A percentile compares a stretch with the other conserved stretches of the same genome.
Conservation (phyloP, 208 protist species). For the Acanthamoeba castellanii region DNA sequence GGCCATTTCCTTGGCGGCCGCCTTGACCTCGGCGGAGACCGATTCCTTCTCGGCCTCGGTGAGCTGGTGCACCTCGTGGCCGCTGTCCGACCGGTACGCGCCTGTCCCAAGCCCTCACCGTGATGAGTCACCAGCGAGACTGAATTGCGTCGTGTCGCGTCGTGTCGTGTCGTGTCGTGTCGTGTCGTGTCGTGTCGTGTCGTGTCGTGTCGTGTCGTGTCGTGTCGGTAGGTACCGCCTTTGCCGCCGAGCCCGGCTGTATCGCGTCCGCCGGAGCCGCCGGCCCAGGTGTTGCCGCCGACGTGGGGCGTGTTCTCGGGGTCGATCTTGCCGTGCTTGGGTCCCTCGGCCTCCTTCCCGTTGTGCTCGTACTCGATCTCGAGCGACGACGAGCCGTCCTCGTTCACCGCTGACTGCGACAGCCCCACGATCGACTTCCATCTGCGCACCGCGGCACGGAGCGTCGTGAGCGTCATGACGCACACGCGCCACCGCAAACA, state of each 20-base stretch:
- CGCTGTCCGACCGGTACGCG: conserved; percentile 86
- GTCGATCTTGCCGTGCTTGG: conserved; percentile 82
- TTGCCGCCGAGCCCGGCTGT: conserved; percentile 78
- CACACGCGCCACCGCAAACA: not conserved
- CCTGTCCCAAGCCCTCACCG: not conserved
- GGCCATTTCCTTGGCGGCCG: conserved; percentile 72
- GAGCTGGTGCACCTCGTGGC: conserved; percentile 92
- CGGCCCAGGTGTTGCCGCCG: conserved; percentile 82
- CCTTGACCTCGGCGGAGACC: conserved; percentile 66
- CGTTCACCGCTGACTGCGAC: conserved; percentile 17
- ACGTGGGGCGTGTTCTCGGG: conserved; percentile 70
- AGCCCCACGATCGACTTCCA: conserved; percentile 63
- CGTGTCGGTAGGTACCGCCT: not conserved
- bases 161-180: too few species aligned
- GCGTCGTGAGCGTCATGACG: not conserved
- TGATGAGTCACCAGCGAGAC: too few species aligned
- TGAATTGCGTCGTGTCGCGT: too few species aligned
- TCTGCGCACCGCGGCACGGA: not conserved
- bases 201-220: too few species aligned
- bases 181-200: too few species aligned
- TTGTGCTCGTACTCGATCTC: conserved; percentile 74
- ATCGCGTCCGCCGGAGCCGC: conserved; percentile 81
- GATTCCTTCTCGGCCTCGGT: conserved; percentile 91
- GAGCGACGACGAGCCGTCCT: conserved; percentile 43
- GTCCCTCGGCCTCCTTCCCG: conserved; percentile 72